Percentiles rank a stretch among this genome's conserved stretches.
Conservation (phyloP, 306 rosid species). For the Bauhinia variegata region DNA sequence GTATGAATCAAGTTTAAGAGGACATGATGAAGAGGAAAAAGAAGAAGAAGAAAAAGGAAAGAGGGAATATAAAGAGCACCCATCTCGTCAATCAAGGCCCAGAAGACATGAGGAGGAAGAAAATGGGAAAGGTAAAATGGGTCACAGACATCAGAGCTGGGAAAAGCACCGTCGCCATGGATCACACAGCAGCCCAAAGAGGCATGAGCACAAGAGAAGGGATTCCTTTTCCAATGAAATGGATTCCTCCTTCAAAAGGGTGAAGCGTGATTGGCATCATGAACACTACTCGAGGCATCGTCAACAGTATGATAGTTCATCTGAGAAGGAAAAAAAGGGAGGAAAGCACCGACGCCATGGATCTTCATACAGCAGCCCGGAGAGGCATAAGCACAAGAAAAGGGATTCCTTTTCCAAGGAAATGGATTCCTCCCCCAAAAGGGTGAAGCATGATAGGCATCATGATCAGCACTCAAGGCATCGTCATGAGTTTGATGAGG, state of each 20-base stretch:
- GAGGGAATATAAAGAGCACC: constrained; percentile 52
- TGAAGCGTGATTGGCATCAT: constrained; percentile 47
- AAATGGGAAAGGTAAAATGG: too few species aligned
- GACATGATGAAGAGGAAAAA: constrained; percentile 47
- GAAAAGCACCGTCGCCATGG: constrained; percentile 59
- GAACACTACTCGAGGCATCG: constrained; percentile 38
- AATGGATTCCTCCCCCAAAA: constrained; percentile 33
- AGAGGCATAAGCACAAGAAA: constrained; percentile 61
- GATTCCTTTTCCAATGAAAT: constrained; percentile 57
- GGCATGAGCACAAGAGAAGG: constrained; percentile 59
- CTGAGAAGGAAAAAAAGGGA: constrained; percentile 36
- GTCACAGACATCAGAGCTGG: too few species aligned
- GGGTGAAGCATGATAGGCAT: constrained; percentile 41
- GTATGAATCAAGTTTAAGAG: constrained; percentile 61
- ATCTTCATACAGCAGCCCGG: constrained; percentile 53
- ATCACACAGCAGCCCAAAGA: constrained; percentile 52
- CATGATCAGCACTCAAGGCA: constrained; percentile 40
- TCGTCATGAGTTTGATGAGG: constrained; percentile 42
- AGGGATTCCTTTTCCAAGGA: constrained; percentile 60
- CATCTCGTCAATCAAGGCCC: constrained; percentile 60
- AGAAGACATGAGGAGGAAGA: too few species aligned
- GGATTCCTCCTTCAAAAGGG: constrained; percentile 28
- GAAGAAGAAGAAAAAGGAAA: constrained; percentile 36
- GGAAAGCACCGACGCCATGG: constrained; percentile 58
- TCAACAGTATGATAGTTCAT: constrained; percentile 35